Conservation (phyloP, 768 basidiomycete genomes). For the Leucocoprinus sp. region DNA sequence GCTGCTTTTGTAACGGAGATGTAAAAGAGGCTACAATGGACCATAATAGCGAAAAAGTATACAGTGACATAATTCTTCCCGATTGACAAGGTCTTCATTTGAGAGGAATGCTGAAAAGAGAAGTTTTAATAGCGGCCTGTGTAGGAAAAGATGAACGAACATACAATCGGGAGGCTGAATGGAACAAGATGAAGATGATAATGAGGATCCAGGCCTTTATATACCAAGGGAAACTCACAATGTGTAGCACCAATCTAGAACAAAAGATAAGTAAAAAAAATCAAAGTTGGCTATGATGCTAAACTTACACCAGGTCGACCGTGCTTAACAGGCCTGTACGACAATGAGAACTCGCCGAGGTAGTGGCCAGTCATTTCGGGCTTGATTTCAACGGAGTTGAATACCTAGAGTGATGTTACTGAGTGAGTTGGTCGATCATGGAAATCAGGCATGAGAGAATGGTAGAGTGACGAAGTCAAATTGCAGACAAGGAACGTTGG, state of each 20-base stretch:
- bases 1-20: slow-evolving; percentile 11
- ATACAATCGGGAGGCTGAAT: slow-evolving; percentile 67
- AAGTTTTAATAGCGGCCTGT: slow-evolving; percentile 13
- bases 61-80: slow-evolving; percentile 1
- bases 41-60: slow-evolving; percentile 9
- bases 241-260: slow-evolving; percentile 82
- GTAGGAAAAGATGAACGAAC: slow-evolving; percentile 19
- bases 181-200: slow-evolving; percentile 1
- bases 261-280: slow-evolving; percentile 12
- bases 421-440: neutral
- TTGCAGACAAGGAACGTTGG: neutral
- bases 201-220: slow-evolving; percentile 10
- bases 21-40: neutral
- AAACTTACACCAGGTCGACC: slow-evolving; percentile 94
- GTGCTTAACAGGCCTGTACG: slow-evolving; percentile 98
- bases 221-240: slow-evolving; percentile 43
- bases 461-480: neutral
- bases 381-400: slow-evolving; percentile 98
- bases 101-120: slow-evolving; percentile 71
- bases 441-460: neutral
- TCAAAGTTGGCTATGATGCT: neutral
- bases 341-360: slow-evolving; percentile 94
- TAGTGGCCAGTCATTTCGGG: slow-evolving; percentile 99
- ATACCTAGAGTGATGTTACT: slow-evolving; percentile 41
- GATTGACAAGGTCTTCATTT: slow-evolving; percentile 50